Percentiles rank a stretch among this genome's conserved stretches.
These are phyloP conservation scores for Senna siamea DNA, from an alignment of 306 rosid species.

Conservation along the genomic window DNA sequence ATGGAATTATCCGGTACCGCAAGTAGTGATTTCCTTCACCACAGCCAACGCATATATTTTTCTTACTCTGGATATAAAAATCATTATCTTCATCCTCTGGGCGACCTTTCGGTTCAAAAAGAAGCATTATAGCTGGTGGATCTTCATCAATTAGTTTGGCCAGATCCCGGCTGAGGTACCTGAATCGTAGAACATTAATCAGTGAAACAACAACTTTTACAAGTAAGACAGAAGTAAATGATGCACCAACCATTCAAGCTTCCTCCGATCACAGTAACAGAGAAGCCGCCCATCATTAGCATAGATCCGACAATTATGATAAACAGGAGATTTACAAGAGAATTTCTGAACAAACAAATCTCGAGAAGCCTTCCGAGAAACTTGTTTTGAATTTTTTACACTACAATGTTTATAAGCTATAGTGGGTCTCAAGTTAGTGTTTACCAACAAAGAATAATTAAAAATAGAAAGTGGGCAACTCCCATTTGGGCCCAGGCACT, in stretches of 20 bases:
- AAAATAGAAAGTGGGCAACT: conserved; percentile 78
- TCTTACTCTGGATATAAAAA: conserved; percentile 91
- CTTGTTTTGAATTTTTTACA: conserved; percentile 55
- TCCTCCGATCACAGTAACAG: conserved; percentile 92
- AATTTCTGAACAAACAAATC: conserved; percentile 85
- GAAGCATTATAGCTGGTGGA: conserved; percentile 94
- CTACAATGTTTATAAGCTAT: conserved; percentile 51
- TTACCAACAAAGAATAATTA: conserved; percentile 74
- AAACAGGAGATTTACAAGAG: conserved; percentile 95
- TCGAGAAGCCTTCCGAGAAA: conserved; percentile 74
- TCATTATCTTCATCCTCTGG: conserved; percentile 98
- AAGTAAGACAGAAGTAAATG: conserved; percentile 21
- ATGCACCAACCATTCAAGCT: conserved; percentile 87
- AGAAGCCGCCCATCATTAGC: conserved; percentile 96
- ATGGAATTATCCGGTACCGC: conserved; percentile 91
- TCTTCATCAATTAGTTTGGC: conserved; percentile 81
- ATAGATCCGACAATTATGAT: conserved; percentile 92
- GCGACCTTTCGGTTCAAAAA: conserved; percentile 97
- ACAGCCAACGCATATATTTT: conserved; percentile 95
- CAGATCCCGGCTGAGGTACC: conserved; percentile 83
- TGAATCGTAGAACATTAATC: conserved; percentile 44
- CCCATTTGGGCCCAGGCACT: conserved; percentile 81
- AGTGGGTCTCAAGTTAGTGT: conserved; percentile 57
- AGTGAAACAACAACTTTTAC: conserved; percentile 31
- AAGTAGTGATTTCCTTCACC: conserved; percentile 93